These are phyloP conservation scores for Suzukiozyma palmioleophila DNA, from an alignment of 1,139 yeast genomes.

Conservation along the genomic window DNA sequence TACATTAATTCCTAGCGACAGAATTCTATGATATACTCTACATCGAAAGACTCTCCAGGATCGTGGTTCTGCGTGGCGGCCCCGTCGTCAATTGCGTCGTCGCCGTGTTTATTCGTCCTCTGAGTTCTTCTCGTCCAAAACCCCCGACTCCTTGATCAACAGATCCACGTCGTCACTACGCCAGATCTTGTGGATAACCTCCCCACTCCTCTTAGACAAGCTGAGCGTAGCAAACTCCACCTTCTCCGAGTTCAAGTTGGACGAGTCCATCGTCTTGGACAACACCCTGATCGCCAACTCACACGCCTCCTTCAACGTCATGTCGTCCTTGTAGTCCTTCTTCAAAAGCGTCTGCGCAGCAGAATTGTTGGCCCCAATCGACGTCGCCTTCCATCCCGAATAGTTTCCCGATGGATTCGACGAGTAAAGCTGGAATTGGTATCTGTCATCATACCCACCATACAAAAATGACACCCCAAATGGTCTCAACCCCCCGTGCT, in stretches of 20 bases:
- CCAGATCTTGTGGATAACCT: conserved; percentile 72
- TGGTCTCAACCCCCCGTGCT: conserved; percentile 97
- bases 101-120: conserved; percentile 15
- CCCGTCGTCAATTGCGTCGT: background rate
- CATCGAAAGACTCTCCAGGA: background rate
- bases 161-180: conserved; percentile 70
- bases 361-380: conserved; percentile 93
- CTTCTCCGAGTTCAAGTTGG: conserved; percentile 81
- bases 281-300: conserved; percentile 88
- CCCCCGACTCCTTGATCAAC: conserved; percentile 70
- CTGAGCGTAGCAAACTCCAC: conserved; percentile 77
- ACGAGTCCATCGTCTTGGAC: conserved; percentile 90
- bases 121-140: conserved; percentile 43
- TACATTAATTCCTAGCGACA: background rate
- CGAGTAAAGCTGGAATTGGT: conserved; percentile 88
- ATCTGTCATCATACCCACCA: conserved; percentile 92
- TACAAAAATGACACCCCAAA: conserved; percentile 95
- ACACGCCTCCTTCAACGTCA: conserved; percentile 73
- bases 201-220: conserved; percentile 48
- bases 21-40: background rate
- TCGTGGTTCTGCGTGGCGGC: background rate
- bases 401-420: conserved; percentile 97
- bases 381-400: conserved; percentile 97
- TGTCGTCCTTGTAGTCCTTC: conserved; percentile 88
- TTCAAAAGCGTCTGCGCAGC: conserved; percentile 94